Evolutionary conservation across 2,329 filamentous ascomycete genomes (phyloP), one percentile per base, ranked within the genome.

Genomic region (Aureobasidium uvarum): DNA sequence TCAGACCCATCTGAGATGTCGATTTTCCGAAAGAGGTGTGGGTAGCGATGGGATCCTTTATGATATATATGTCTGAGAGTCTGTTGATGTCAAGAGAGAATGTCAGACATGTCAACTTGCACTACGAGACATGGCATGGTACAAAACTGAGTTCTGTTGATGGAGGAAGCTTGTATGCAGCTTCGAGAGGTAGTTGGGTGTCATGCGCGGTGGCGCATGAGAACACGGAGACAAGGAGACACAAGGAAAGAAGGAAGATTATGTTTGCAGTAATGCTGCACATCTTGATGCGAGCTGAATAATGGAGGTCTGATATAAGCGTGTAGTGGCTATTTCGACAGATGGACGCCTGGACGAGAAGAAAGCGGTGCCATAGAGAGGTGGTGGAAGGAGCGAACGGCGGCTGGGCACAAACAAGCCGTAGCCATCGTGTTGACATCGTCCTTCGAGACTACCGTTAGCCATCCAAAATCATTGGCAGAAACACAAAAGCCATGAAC

Each of bases 61-160:
- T 97, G 93, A 78, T 92, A 95, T 72, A 98, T 88, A 77, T 98
- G 94, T 72, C 92, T 88, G 65, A 99, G 85, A 7, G 83, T 87
- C 80, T 84, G 11, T 25, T 6, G 8, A 11, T 25, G 10, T 36
- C 33, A 36, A 2, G 28, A 31, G 28, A 25, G 23, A 5, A 25
- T 5, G 14, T 46, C 23, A 46, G 43, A 46, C 43, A 5, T 46
- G 43, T 25, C 43, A 25, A 46, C 7, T 14, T 14, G 20, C 43
- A 46, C 20, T 10, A 25, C 25, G 43, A 46, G 43, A 46, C 20
- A 25, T 46, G 43, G 20, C 20, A 25, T 14, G 14, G n/a, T 46
- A 46, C 43, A 46, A 46, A 46, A 14, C n/a, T 23, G 20, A 23
- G 43, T 5, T 20, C 23, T 14, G 20, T 46, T 23, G 43, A 46